Percentiles rank a stretch among this genome's conserved stretches.
Evolutionary conservation across 371 early-diverging fungal species (phyloP).

Genomic region (Parasitella parasitica): DNA sequence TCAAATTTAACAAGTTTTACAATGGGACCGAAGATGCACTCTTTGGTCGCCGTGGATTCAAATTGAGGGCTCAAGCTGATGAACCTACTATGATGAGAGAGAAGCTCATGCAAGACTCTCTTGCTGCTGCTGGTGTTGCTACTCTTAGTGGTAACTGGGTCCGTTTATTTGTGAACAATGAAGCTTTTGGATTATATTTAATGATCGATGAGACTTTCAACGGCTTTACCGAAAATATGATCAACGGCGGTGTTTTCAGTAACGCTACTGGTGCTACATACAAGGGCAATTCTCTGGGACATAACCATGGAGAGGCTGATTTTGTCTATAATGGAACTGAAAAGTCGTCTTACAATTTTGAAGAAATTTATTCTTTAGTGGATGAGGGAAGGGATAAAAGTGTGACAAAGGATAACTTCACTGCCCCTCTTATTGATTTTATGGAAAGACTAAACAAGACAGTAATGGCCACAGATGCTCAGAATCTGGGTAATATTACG

Average conservation of each 20-base stretch:
- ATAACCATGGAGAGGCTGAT: too few species aligned
- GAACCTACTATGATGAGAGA: slow-evolving; percentile 58
- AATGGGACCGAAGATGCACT: too few species aligned
- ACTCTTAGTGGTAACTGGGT: slow-evolving; percentile 50
- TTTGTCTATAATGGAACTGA: too few species aligned
- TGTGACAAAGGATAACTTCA: slow-evolving; percentile 28
- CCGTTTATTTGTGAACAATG: slow-evolving; percentile 53
- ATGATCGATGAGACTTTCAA: slow-evolving; percentile 64
- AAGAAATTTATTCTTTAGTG: too few species aligned
- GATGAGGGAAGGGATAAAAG: too few species aligned
- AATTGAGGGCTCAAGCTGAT: slow-evolving; percentile 55
- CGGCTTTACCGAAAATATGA: too few species aligned
- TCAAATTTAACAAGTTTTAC: slow-evolving; percentile 46
- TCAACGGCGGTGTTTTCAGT: slow-evolving; percentile 36
- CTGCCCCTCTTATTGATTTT: slow-evolving; percentile 27
- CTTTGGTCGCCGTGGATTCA: too few species aligned
- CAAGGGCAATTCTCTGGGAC: slow-evolving; percentile 43
- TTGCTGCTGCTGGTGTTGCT: slow-evolving; percentile 54
- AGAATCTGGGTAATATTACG: slow-evolving; percentile 38
- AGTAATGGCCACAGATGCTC: slow-evolving; percentile 38
- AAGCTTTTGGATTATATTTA: slow-evolving; percentile 53
- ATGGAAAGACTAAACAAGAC: slow-evolving; percentile 26
- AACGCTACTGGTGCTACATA: slow-evolving; percentile 35
- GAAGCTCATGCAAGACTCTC: slow-evolving; percentile 46
- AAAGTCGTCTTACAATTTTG: slow-evolving; percentile 50